Evolutionary conservation across 1,284 basidiomycete genomes (phyloP), one percentile per base, ranked within the genome.

Genomic region (Fomitopsis pinicola): DNA sequence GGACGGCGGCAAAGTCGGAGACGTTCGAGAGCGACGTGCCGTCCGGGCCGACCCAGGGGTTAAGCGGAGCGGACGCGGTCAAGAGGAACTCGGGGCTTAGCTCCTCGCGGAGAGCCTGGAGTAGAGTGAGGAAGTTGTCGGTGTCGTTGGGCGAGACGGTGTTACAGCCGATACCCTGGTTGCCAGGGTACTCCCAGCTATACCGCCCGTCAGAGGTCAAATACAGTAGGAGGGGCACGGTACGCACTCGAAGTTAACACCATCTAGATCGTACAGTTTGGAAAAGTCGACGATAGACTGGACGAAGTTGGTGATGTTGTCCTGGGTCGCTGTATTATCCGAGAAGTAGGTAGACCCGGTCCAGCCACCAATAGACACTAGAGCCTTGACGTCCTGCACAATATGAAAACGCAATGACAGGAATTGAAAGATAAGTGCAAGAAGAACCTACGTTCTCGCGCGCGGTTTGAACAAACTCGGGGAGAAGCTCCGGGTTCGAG

Each of bases 171-270:
- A 91, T 82, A 28, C 92, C 93, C 59, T 78, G 78, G 17, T 76
- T 76, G 35, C 80, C 84, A 35, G 94, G 94, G 71, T 92, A 95
- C 72, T 95, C 94, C 94, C 93, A 95, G 72, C 94, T 95, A 64
- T 44, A 62, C 2, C 36, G 3, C 46, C 5, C 3, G 15, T 56
- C 10, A 53, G n/a, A 22, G 6, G 26, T n/a, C 3, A 12, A 3
- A 28, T 2, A 38, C 17, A 3, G 9, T 17, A 36, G 38, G 9
- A 9, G 30, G 12, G 30, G 15, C 44, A 19, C 17, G 17, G 3
- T n/a, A 30, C 82, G 55, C 65, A 87, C 85, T 94, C 92, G 65
- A 94, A 86, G 69, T 94, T 91, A 65, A 94, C 81, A 26, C 91
- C 92, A 67, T 93, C 90, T 5, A 94, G 77, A 12, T 82, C 69